These are phyloP conservation scores for Syzygium aromaticum DNA, from an alignment of 345 rosid genomes.

Conservation along the genomic window DNA sequence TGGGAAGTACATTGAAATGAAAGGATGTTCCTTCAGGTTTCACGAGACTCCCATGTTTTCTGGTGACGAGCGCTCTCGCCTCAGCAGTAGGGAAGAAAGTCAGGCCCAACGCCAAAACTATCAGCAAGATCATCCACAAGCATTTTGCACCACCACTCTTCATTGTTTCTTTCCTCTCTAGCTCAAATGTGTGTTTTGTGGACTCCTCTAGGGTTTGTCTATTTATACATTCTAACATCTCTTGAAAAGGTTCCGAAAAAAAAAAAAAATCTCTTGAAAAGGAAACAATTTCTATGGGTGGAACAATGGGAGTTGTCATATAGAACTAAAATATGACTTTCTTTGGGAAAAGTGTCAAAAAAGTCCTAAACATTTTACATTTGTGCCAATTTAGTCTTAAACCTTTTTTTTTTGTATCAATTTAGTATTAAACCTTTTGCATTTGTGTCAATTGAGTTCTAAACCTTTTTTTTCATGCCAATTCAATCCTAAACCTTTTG, in stretches of 20 bases:
- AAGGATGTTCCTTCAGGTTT: background rate
- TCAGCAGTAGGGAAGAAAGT: background rate
- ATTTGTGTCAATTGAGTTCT: too few species aligned
- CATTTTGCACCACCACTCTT: background rate
- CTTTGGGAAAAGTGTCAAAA: too few species aligned
- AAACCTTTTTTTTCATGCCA: too few species aligned
- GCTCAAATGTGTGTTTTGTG: background rate
- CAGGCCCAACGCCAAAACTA: background rate
- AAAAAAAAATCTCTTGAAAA: background rate
- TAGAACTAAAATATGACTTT: background rate
- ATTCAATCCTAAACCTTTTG: too few species aligned
- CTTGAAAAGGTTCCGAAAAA: background rate
- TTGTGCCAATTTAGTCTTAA: too few species aligned
- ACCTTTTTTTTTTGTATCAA: too few species aligned
- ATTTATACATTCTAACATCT: background rate
- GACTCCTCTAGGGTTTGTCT: background rate
- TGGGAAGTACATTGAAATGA: background rate
- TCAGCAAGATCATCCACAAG: background rate
- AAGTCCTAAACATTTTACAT: too few species aligned
- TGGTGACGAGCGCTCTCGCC: background rate
- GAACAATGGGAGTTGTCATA: background rate
- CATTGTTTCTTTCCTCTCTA: background rate
- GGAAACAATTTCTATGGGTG: background rate
- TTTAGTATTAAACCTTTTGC: too few species aligned
- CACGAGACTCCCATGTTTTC: background rate